Conservation (phyloP, 495 filamentous ascomycete genomes). For the Xanthoparmelia taractica region DNA sequence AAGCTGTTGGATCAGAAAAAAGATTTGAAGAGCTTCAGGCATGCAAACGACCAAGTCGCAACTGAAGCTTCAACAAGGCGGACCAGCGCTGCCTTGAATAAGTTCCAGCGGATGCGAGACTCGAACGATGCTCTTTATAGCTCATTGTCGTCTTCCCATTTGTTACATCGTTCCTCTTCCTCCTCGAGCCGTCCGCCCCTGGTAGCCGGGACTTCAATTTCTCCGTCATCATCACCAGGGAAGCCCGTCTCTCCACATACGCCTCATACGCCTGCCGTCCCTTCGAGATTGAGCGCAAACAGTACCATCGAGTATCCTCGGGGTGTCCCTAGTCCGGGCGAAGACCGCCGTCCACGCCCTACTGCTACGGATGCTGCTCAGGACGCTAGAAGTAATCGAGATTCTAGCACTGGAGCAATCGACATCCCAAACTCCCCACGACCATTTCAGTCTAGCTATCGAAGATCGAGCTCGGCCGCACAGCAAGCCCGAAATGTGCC, state of each 20-base stretch:
- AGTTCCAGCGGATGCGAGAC: constrained; percentile 78
- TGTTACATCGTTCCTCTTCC: constrained; percentile 71
- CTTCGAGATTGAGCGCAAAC: constrained; percentile 82
- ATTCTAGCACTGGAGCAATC: constrained; percentile 59
- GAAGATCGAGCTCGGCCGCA: constrained; percentile 73
- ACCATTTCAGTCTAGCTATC: constrained; percentile 49
- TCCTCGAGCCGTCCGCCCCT: constrained; percentile 82
- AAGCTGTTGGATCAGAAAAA: constrained; percentile 77
- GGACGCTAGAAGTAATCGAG: constrained; percentile 17
- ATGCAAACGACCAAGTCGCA: constrained; percentile 39
- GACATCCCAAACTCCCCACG: constrained; percentile 76
- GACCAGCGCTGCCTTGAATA: constrained; percentile 62
- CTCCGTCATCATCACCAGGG: constrained; percentile 77
- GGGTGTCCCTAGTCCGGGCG: constrained; percentile 22
- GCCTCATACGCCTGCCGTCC: constrained; percentile 86
- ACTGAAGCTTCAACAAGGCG: constrained; percentile 53
- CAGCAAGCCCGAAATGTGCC: constrained; percentile 50
- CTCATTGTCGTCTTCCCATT: constrained; percentile 76
- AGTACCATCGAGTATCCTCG: constrained; percentile 69
- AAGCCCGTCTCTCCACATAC: constrained; percentile 92
- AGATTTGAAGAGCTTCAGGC: constrained; percentile 63
- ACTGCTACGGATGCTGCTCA: constrained; percentile 2
- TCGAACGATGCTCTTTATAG: constrained; percentile 79
- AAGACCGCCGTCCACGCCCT: constrained; percentile 21
- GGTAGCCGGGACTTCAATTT: constrained; percentile 73